Base-by-base conservation (phyloP, 2,329 filamentous ascomycete genomes). In the Diaporthe vexans region DNA sequence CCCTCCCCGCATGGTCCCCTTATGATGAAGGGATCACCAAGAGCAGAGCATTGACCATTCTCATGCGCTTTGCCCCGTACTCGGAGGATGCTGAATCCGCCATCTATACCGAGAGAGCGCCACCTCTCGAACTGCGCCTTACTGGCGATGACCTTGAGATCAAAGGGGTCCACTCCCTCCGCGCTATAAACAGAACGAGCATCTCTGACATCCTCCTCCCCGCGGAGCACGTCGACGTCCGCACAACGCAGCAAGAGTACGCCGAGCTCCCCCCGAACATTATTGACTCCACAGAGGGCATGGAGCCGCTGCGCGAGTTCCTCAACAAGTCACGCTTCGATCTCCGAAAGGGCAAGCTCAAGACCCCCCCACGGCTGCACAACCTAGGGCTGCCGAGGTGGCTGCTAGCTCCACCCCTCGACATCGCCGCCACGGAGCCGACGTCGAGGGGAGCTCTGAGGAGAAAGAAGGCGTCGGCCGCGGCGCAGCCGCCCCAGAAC, bases 331-430 rank as follows among this genome's bases (percentile, higher is more conserved):
- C 87, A 11, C 81, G 83, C 51, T 84, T 91, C 54, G 84, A 88
- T 51, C 83, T 89, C 7, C 80, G 78, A n/a, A 76, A 80, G 75
- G 88, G 88, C 74, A 88, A 87, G 79, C 83, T 93, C 43, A 83
- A 84, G 72, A 90, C 86, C 21, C 80, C 84, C n/a, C 78, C 79
- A 5, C 76, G 48, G 2, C 69, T 83, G 3, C 72, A 72, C 21
- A 74, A 74, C 37, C 48, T 83, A 3, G 73, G 61, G 11, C 72
- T 83, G 29, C 81, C 81, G 15, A 26, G 71, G 3, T 70, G 76
- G 33, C 76, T 80, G 15, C 73, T 78, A 15, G 48, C 63, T 48
- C 63, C 63, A 21, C 63, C 43, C 11, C 46, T 33, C 19, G 46
- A 33, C 69, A 15, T 40, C 48, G 67, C 35, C n/a, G n/a, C 69